Evolutionary conservation across 495 filamentous ascomycete species (phyloP).

Genomic region (Talaromyces liani): DNA sequence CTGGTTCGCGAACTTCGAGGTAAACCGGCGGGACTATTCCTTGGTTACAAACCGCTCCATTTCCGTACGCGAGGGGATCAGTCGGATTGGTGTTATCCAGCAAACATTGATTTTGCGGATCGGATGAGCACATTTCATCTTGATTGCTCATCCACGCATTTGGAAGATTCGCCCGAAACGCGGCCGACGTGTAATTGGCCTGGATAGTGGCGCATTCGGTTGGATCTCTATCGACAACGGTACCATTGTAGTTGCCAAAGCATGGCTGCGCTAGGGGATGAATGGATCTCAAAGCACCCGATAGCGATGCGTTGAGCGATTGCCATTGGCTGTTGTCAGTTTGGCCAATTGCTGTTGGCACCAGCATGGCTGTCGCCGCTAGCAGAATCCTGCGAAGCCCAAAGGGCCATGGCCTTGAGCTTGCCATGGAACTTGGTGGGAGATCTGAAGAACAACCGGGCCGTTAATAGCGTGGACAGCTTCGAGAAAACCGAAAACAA

Average conservation of each 20-base stretch:
- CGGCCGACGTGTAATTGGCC: constrained; percentile 22
- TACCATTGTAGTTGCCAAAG: constrained; percentile 25
- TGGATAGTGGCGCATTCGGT: constrained; percentile 21
- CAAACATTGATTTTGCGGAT: constrained; percentile 28
- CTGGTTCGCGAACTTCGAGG: not conserved
- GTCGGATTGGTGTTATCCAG: constrained; percentile 22
- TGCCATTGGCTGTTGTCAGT: constrained; percentile 13
- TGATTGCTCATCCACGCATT: constrained; percentile 32
- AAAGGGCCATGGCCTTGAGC: not conserved
- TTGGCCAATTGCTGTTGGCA: not conserved
- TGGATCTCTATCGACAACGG: constrained; percentile 14
- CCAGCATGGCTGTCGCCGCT: not conserved
- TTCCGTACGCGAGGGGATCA: constrained; percentile 14
- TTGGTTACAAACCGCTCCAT: not conserved
- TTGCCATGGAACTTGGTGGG: not conserved
- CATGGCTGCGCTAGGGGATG: constrained; percentile 10
- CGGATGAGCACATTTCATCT: constrained; percentile 28
- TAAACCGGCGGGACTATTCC: not conserved
- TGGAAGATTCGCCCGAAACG: constrained; percentile 19
- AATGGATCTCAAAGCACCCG: constrained; percentile 10
- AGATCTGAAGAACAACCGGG: not conserved
- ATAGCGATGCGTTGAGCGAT: constrained; percentile 12
- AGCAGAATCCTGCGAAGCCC: not conserved
- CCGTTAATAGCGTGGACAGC: not conserved
- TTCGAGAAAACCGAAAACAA: not conserved